These are phyloP conservation scores for Fagopyrum homotropicum DNA, from an alignment of 148 eudicot species.

Conservation along the genomic window DNA sequence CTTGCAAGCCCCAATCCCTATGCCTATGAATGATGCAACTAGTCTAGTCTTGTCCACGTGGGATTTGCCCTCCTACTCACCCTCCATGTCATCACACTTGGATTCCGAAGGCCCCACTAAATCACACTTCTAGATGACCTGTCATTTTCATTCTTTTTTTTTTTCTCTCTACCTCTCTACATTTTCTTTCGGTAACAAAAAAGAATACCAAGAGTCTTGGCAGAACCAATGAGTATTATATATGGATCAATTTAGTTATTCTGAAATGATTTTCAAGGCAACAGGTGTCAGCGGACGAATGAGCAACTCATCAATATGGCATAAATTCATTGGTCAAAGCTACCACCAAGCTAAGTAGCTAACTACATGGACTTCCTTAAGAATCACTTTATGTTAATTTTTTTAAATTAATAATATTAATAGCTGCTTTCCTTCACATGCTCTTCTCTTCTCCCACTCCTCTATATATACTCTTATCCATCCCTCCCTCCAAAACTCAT, in stretches of 20 bases:
- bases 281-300: not conserved
- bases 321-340: not conserved
- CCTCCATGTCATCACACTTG: not conserved
- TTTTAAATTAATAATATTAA: too few relatives aligned
- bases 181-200: too few relatives aligned
- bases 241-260: too few relatives aligned
- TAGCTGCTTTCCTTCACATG: not conserved
- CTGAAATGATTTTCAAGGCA: not conserved
- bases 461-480: not conserved
- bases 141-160: not conserved
- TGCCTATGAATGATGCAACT: not conserved
- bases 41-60: conserved; percentile 9
- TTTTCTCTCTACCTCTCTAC: not conserved
- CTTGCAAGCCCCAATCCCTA: conserved; percentile 9
- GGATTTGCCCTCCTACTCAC: not conserved
- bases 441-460: not conserved
- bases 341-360: not conserved
- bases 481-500: conserved; percentile 3
- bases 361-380: not conserved
- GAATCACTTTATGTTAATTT: not conserved
- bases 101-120: not conserved
- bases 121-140: not conserved
- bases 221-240: too few relatives aligned
- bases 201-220: too few relatives aligned
- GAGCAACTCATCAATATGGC: not conserved